Percentiles rank a stretch among this genome's conserved stretches.
These are phyloP conservation scores for Periglandula ipomoeae DNA, from an alignment of 2,329 filamentous ascomycete species.

Conservation along the genomic window DNA sequence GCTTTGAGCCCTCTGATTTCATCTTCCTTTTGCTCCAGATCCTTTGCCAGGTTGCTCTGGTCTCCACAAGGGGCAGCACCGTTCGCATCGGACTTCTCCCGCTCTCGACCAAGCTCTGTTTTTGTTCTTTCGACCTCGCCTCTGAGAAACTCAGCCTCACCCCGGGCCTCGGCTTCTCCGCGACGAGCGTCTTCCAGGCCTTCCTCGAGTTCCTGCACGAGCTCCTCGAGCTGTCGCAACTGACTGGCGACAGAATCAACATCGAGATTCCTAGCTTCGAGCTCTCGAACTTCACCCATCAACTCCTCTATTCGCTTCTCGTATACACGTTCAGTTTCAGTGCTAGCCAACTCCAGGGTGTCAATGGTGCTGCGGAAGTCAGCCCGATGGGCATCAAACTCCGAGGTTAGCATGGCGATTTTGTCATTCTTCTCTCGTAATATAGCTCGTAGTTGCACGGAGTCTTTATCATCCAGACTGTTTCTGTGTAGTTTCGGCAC, in stretches of 20 bases:
- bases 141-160: constrained; percentile 89
- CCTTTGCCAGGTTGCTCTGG: constrained; percentile 50
- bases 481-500: constrained; percentile 31
- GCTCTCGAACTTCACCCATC: constrained; percentile 71
- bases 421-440: constrained; percentile 94
- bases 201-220: constrained; percentile 94
- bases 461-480: constrained; percentile 60
- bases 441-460: constrained; percentile 66
- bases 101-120: constrained; percentile 77
- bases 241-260: constrained; percentile 86
- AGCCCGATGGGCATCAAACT: constrained; percentile 89
- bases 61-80: constrained; percentile 33
- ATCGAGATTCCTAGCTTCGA: constrained; percentile 76
- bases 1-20: constrained; percentile 95
- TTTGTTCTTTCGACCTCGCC: constrained; percentile 90
- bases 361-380: constrained; percentile 97
- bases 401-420: constrained; percentile 82
- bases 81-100: constrained; percentile 56
- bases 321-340: constrained; percentile 92
- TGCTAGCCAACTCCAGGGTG: constrained; percentile 87
- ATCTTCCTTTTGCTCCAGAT: constrained; percentile 89
- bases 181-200: constrained; percentile 89
- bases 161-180: constrained; percentile 89
- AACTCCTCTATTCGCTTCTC: constrained; percentile 86
- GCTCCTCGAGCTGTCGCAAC: constrained; percentile 88